These are phyloP conservation scores for Teunomyces panamensis DNA, from an alignment of 805 yeast species.

Conservation along the genomic window DNA sequence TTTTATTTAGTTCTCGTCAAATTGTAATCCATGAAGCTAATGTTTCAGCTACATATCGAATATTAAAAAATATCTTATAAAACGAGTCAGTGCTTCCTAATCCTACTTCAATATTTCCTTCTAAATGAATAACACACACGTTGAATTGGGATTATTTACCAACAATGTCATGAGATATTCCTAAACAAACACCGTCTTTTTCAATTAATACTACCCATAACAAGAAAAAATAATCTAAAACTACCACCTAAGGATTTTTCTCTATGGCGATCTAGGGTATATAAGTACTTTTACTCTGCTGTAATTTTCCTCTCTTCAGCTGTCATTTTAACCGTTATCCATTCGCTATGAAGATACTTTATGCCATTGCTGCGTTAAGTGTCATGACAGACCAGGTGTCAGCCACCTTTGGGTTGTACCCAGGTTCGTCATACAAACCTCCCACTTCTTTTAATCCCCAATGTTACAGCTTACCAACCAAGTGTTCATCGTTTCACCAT, in stretches of 20 bases:
- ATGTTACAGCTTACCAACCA: slow-evolving; percentile 6
- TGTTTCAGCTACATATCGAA: not conserved
- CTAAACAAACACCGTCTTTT: not conserved
- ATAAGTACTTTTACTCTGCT: not conserved
- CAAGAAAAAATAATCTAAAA: not conserved
- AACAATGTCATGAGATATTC: not conserved
- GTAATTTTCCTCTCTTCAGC: not conserved
- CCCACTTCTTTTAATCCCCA: not conserved
- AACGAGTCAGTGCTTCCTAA: not conserved
- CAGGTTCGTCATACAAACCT: not conserved
- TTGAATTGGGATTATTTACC: not conserved
- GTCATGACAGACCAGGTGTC: not conserved
- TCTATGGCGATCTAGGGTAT: not conserved
- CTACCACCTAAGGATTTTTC: not conserved
- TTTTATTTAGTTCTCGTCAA: not conserved
- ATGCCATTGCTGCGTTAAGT: not conserved
- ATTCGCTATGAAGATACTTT: not conserved
- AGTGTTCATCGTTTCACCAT: not conserved
- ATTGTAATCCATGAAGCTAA: not conserved
- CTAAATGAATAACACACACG: not conserved
- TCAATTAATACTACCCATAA: not conserved
- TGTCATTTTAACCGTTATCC: not conserved
- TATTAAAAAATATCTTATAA: not conserved
- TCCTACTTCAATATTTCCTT: not conserved
- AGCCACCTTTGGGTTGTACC: slow-evolving; percentile 1